phyloP scores from a whole-genome alignment of 176 grass and related monocot species.

The Rhipidocladum racemiflorum region DNA sequence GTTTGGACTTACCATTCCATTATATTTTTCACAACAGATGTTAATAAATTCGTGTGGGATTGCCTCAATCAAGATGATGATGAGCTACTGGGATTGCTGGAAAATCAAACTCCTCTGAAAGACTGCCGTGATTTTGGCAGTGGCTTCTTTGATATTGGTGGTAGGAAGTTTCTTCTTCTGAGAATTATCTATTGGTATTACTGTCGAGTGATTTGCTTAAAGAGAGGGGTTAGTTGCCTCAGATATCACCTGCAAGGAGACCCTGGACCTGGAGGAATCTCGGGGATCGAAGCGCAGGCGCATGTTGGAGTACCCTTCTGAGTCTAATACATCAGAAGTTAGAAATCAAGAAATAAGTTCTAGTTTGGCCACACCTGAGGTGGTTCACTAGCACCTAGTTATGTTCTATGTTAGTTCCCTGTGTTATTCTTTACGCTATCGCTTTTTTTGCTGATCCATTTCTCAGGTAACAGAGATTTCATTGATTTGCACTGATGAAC shows the following conservation, averaged over 20 bases:
- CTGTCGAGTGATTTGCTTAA: constrained; percentile 13
- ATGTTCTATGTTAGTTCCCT: not conserved
- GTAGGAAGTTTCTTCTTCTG: constrained; percentile 16
- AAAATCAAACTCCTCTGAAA: constrained; percentile 53
- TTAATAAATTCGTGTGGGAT: constrained; percentile 38
- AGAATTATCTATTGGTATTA: not conserved
- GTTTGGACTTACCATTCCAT: not conserved
- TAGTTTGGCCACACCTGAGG: constrained; percentile 35
- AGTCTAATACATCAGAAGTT: constrained; percentile 29
- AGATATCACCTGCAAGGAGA: constrained; percentile 53
- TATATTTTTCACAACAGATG: not conserved
- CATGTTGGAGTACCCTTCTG: constrained; percentile 43
- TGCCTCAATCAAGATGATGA: constrained; percentile 53
- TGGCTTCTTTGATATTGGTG: constrained; percentile 36
- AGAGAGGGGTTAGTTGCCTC: not conserved
- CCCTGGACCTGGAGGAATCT: constrained; percentile 39
- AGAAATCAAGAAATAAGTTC: constrained; percentile 6
- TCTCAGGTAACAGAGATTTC: constrained; percentile 36
- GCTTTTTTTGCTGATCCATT: constrained; percentile 16
- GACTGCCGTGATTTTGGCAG: constrained; percentile 37
- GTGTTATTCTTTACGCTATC: constrained; percentile 3
- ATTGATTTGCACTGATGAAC: constrained; percentile 49
- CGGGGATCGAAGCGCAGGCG: constrained; percentile 44
- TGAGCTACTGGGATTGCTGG: constrained; percentile 38
- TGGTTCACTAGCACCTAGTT: constrained; percentile 1